phyloP scores from a whole-genome alignment of 805 yeast species.

The Jamesozyma gamospora region DNA sequence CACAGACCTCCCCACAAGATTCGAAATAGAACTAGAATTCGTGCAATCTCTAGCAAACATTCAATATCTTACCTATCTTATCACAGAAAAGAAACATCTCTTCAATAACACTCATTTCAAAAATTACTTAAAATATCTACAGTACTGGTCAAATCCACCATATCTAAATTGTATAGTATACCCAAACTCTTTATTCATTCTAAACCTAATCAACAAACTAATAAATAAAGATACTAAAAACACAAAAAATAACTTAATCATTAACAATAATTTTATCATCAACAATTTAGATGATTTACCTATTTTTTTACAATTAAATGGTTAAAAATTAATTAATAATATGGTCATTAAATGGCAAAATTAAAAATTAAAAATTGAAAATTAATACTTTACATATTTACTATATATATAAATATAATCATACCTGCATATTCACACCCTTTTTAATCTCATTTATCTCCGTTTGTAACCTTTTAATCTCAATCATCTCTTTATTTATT shows the following conservation, averaged over 20 bases:
- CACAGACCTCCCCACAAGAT: slow-evolving; percentile 39
- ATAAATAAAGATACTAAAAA: slow-evolving; percentile 28
- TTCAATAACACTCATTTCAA: slow-evolving; percentile 58
- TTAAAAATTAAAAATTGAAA: background rate
- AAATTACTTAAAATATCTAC: slow-evolving; percentile 67
- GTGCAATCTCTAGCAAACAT: slow-evolving; percentile 88
- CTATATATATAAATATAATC: background rate
- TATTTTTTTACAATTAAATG: slow-evolving; percentile 35
- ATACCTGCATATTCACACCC: background rate
- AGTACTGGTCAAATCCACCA: slow-evolving; percentile 74
- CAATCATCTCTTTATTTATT: slow-evolving; percentile 8
- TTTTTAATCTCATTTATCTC: slow-evolving; percentile 5
- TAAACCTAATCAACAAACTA: slow-evolving; percentile 42
- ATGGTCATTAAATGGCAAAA: slow-evolving; percentile 60
- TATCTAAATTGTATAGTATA: slow-evolving; percentile 44
- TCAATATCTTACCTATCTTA: slow-evolving; percentile 69
- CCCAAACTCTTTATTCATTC: slow-evolving; percentile 80
- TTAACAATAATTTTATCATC: slow-evolving; percentile 26
- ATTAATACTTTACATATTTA: background rate
- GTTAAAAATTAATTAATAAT: slow-evolving; percentile 45
- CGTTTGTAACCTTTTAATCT: slow-evolving; percentile 14
- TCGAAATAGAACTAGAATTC: slow-evolving; percentile 43
- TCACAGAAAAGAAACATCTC: slow-evolving; percentile 63
- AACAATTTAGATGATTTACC: slow-evolving; percentile 43
- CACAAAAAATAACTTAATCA: slow-evolving; percentile 33